These are phyloP conservation scores for Paecilomyces sp. DNA, from an alignment of 2,329 filamentous ascomycete species.

Conservation along the genomic window DNA sequence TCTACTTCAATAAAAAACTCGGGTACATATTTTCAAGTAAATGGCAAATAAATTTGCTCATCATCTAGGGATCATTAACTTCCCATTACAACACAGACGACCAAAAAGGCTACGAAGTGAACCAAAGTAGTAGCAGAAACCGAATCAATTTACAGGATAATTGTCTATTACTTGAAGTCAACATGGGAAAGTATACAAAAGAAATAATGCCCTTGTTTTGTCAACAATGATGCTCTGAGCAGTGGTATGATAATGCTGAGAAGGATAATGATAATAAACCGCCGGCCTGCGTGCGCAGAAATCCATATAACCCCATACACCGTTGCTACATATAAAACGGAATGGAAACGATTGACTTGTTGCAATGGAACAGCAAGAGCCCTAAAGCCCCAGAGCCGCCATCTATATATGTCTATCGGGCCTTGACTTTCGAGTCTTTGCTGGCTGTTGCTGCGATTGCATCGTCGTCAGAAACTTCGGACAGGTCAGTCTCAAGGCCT, in stretches of 20 bases:
- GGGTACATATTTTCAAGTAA: background rate
- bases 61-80: background rate
- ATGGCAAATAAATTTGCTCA: background rate
- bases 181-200: background rate
- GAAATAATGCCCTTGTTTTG: background rate
- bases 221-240: background rate
- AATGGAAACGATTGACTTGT: background rate
- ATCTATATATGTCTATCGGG: constrained; percentile 13
- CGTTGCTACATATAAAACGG: background rate
- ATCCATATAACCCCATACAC: background rate
- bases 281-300: background rate
- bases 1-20: background rate
- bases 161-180: background rate
- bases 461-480: constrained; percentile 20
- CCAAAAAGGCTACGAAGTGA: background rate
- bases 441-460: constrained; percentile 9
- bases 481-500: constrained; percentile 48
- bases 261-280: background rate
- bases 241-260: background rate
- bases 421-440: constrained; percentile 20
- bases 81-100: background rate
- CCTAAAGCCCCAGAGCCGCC: too few relatives aligned
- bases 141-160: background rate
- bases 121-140: background rate
- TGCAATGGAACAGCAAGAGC: background rate